Evolutionary conservation across 2,329 filamentous ascomycete genomes (phyloP).

Genomic region (Eutypella sp.): DNA sequence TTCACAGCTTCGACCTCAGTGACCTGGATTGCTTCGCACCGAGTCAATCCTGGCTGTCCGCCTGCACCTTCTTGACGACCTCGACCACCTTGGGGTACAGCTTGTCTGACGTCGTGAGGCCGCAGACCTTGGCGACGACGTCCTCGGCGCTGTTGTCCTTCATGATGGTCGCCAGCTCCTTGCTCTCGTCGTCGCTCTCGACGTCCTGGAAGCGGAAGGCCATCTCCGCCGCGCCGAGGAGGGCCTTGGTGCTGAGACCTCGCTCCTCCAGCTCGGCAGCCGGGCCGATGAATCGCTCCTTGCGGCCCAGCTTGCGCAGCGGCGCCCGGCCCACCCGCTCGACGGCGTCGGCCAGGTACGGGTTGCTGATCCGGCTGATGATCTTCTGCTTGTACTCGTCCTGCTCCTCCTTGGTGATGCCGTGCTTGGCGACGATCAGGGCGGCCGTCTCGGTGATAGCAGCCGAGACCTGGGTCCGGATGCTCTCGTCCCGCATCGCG

Average conservation of each 20-base stretch:
- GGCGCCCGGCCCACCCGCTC: conserved; percentile 94
- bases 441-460: conserved; percentile 81
- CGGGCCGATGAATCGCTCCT: conserved; percentile 93
- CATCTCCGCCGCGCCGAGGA: conserved; percentile 84
- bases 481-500: conserved; percentile 73
- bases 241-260: conserved; percentile 64
- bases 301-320: conserved; percentile 86
- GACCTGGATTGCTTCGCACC: not conserved
- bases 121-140: conserved; percentile 76
- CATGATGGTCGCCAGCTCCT: conserved; percentile 81
- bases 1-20: not conserved
- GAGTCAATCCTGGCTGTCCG: conserved; percentile 46
- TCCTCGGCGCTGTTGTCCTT: conserved; percentile 66
- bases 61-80: conserved; percentile 80
- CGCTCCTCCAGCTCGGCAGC: conserved; percentile 83
- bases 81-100: conserved; percentile 71
- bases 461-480: conserved; percentile 72
- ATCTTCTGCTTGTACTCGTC: conserved; percentile 87
- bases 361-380: conserved; percentile 88
- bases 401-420: conserved; percentile 70
- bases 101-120: conserved; percentile 70
- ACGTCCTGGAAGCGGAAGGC: conserved; percentile 94
- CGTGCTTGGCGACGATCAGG: conserved; percentile 83
- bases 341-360: conserved; percentile 84
- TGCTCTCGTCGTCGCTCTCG: conserved; percentile 83